Evolutionary conservation across 352 stramenopile genomes (phyloP), one percentile per base, ranked within the genome.

Genomic region (Phytophthora ohioensis): DNA sequence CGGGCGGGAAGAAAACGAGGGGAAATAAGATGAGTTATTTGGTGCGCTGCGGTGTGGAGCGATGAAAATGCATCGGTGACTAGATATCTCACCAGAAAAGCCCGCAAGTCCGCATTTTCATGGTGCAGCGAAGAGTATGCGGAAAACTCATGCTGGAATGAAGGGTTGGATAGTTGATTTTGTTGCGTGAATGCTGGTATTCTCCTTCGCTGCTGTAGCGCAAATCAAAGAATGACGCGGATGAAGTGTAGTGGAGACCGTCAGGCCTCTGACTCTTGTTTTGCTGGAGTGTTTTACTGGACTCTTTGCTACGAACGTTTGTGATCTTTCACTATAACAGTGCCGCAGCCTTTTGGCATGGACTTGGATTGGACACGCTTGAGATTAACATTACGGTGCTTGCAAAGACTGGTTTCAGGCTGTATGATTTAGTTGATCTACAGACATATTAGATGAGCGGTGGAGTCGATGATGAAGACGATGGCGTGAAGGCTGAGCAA

Each of bases 81-180:
- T 39, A 43, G 54, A 60, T 52, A 21, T 38, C 60, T 67, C 49
- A 79, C 71, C 71, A 79, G 41, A 79, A 79, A 64, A 79, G 51
- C 6, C 71, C 62, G 11, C 67, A 79, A 35, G 36, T 57, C 30
- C 68, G 71, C 61, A 79, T 79, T 45, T 69, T 76, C 71, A 79
- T 79, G 38, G 58, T 55, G 35, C 71, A 76, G 3, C 62, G 67
- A 62, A 73, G 41, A 41, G 57, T 57, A 32, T 32, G 49, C 13
- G 17, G 48, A 34, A 46, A 42, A 51, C 17, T 66, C 71, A 79
- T 79, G 21, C 3, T 57, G 49, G 4, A 12, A 7, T 62, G 17
- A 6, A 6, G 17, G 36, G 7, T n/a, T 4, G 4, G 11, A 36
- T 27, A 32, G 46, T 53, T 45, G 60, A 49, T 48, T 53, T 55